Evolutionary conservation across 352 stramenopile genomes (phyloP), one percentile per base, ranked within the genome.

Genomic region (Saprolegnia diclina): DNA sequence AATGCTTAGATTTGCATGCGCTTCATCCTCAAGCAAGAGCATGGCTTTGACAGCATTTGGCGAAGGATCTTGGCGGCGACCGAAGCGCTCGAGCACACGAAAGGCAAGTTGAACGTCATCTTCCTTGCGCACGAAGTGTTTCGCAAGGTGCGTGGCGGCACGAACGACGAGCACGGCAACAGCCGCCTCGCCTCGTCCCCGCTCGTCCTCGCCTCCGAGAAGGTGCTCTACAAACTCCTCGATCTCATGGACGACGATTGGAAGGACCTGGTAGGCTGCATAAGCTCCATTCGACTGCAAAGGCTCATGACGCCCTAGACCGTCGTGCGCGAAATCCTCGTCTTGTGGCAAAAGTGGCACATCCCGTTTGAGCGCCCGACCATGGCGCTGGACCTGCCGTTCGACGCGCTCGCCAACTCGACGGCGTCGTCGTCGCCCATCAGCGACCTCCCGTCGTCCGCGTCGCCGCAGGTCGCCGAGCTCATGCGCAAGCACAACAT

Each of bases 91-190:
- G 74, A 80, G 18, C 81, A 79, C 19, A 76, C 76, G 7, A 94
- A 94, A 65, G 81, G 79, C 32, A 82, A 83, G 71, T 73, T 81
- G 19, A 92, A 88, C 54, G 81, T 94, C 72, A 74, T 94, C 24
- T 94, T 88, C 64, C 77, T 94, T 37, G 85, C 90, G 40, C 86
- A 94, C 67, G 86, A 94, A 71, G 84, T 92, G 10, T 76, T 94
- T 64, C 92, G 92, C 55, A 74, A 74, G 0, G 78, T 94, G 32
- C 85, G 86, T 56, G 84, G 81, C 18, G 83, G 75, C 62, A 89
- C 74, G 50, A 83, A 77, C 7, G 84, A 87, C 61, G 82, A 88
- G 13, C 82, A 92, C 32, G 83, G 83, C 64, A 92, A 92, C 75
- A 74, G 65, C 9, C 88, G 87, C 61, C 92, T 94, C 82, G 80